Base-by-base conservation (phyloP, 2,329 filamentous ascomycete species). In the Phaeosphaeriaceae sp. region DNA sequence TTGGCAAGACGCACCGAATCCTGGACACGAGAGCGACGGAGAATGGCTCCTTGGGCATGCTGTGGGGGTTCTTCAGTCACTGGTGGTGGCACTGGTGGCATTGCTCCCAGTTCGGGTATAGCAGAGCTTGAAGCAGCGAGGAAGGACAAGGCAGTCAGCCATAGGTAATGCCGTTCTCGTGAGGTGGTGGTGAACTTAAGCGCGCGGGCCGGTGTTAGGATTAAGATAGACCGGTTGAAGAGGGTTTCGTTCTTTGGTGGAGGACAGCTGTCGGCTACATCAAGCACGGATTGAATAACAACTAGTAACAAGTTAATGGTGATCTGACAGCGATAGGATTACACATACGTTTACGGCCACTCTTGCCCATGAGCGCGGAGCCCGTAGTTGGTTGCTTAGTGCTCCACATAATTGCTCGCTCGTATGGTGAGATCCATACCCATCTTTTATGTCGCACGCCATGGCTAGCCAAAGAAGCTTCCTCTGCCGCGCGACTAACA, bases 391-490 rank as follows among this genome's bases (percentile, higher is more conserved):
- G 94, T 75, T 99, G 94, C 79, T 96, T 97, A 80, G 89, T 96
- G 74, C 93, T 97, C 94, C 94, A 99, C 73, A 99, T 90, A 52
- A 99, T 93, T 11, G 93, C 88, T 55, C 92, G 83, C 75, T 99
- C 94, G 68, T 99, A 97, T 2, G 94, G 94, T 15, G 93, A 94
- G 56, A 99, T 83, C 94, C 94, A 99, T 2, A 99, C 94, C 94
- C 94, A 99, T 72, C 94, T 84, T 77, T 92, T 97, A 72, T 99
- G 94, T 23, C 94, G 77, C 4, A 82, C 88, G 58, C 85, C 85
- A 61, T 82, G 85, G 57, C 79, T 82, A 86, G 73, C 89, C 86
- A 66, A 92, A 86, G 68, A 64, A 29, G 82, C 81, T 52, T 81
- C 83, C 58, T 82, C 84, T 18, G 78, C 81, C 26, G 72, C 65